A percentile compares a stretch with the other conserved stretches of the same genome.
Evolutionary conservation across 192 early-diverging fungal genomes (phyloP).

Genomic region (Phlyctochytrium arcticum): DNA sequence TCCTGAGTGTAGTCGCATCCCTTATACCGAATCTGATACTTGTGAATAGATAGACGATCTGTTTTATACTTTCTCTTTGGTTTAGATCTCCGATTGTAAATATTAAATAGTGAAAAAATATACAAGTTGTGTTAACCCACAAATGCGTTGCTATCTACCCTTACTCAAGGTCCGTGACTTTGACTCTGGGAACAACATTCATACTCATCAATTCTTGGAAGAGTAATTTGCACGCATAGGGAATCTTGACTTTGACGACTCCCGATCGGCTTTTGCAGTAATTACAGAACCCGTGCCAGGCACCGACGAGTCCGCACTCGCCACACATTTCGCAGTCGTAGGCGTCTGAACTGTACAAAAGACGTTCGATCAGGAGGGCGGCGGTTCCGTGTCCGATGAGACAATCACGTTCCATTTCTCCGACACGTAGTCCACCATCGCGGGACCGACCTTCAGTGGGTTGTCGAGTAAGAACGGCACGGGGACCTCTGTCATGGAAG

Average conservation of each 20-base stretch:
- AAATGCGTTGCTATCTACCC: not conserved
- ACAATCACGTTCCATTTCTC: slow-evolving; percentile 99
- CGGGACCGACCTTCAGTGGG: slow-evolving; percentile 96
- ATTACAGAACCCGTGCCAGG: slow-evolving; percentile 77
- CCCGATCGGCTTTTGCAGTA: slow-evolving; percentile 80
- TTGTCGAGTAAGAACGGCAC: slow-evolving; percentile 86
- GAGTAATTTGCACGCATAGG: slow-evolving; percentile 94
- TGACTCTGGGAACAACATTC: slow-evolving; percentile 84
- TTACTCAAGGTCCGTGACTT: slow-evolving; percentile 58
- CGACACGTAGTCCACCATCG: slow-evolving; percentile 94
- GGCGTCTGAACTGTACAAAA: slow-evolving; percentile 88
- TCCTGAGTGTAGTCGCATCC: no score
- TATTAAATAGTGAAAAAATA: no score
- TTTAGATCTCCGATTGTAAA: no score
- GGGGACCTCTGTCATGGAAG: slow-evolving; percentile 64
- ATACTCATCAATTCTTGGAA: slow-evolving; percentile 98
- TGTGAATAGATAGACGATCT: no score
- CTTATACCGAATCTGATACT: no score
- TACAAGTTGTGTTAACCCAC: not conserved
- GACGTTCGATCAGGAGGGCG: slow-evolving; percentile 86
- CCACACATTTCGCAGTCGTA: slow-evolving; percentile 92
- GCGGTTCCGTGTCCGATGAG: slow-evolving; percentile 95
- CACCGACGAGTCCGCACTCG: slow-evolving; percentile 86
- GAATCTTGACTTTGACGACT: slow-evolving; percentile 90
- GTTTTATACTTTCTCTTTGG: no score